These are phyloP conservation scores for Macrotyloma uniflorum DNA, from an alignment of 306 rosid species.

Conservation along the genomic window DNA sequence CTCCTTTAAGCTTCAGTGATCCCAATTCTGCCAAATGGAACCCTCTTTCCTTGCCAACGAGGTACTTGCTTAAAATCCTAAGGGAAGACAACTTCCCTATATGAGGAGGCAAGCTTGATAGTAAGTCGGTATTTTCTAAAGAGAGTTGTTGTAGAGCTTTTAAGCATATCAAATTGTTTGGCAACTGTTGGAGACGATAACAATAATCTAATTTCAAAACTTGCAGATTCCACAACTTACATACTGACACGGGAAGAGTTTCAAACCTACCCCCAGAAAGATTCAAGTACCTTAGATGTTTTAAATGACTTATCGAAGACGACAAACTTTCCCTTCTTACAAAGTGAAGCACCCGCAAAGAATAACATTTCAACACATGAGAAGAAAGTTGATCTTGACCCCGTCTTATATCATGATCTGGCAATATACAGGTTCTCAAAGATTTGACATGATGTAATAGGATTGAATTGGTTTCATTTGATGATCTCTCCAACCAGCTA, in stretches of 20 bases:
- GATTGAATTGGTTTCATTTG: too few relatives aligned
- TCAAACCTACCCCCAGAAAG: fast-evolving
- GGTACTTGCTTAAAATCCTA: neutral
- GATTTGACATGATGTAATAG: neutral
- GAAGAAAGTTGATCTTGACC: fast-evolving
- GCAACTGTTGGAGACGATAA: fast-evolving
- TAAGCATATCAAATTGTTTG: neutral
- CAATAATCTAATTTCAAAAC: neutral
- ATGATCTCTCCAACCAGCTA: too few relatives aligned
- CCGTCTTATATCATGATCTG: too few relatives aligned
- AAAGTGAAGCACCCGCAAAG: neutral
- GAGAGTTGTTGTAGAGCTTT: constrained; percentile 17
- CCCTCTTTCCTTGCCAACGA: constrained; percentile 29
- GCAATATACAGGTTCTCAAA: neutral
- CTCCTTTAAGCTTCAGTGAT: neutral
- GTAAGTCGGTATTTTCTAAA: fast-evolving
- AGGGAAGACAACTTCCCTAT: constrained; percentile 22
- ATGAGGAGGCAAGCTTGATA: neutral
- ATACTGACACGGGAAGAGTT: neutral
- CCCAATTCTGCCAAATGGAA: neutral
- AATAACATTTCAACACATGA: neutral
- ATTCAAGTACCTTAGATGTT: constrained; percentile 23
- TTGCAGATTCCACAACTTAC: constrained; percentile 15
- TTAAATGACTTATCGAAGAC: neutral
- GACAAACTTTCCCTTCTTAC: fast-evolving